Percentiles rank a stretch among this genome's conserved stretches.
Conservation (phyloP, 2,329 filamentous ascomycete genomes). For the Ceratocystis ficicola region DNA sequence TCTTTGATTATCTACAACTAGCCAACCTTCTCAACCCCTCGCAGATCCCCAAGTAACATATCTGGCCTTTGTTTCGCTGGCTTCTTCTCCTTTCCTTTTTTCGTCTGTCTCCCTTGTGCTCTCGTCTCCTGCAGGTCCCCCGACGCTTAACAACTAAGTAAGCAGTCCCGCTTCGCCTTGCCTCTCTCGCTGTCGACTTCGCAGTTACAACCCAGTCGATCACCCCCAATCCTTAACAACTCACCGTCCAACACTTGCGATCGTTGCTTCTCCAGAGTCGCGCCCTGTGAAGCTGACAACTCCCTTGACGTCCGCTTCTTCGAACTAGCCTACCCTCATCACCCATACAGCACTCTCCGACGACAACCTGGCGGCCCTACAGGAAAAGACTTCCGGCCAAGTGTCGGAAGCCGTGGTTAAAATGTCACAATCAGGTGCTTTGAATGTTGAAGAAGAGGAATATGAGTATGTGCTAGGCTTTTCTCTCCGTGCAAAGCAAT, state of each 20-base stretch:
- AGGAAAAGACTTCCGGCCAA: constrained; percentile 49
- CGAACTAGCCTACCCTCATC: not conserved
- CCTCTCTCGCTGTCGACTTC: not conserved
- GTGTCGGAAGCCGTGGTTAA: constrained; percentile 54
- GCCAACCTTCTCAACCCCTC: not conserved
- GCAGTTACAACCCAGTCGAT: not conserved
- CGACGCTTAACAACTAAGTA: not conserved
- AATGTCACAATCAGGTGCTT: constrained; percentile 57
- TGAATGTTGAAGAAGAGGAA: constrained; percentile 41
- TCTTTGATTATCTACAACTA: not conserved
- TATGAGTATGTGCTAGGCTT: constrained; percentile 46
- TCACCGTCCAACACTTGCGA: not conserved
- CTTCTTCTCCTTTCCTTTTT: constrained; percentile 2
- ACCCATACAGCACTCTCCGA: not conserved
- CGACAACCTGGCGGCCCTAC: constrained; percentile 50
- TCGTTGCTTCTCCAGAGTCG: not conserved
- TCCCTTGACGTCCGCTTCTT: constrained; percentile 8
- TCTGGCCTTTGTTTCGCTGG: constrained; percentile 1
- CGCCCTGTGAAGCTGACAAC: not conserved
- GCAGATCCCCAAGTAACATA: not conserved
- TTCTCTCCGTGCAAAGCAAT: not conserved
- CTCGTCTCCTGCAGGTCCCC: not conserved
- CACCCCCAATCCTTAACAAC: not conserved
- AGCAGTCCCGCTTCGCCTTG: not conserved
- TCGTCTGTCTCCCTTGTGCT: not conserved